Base-by-base conservation (phyloP, 2,329 filamentous ascomycete genomes). In the Fusarium chlamydosporum region DNA sequence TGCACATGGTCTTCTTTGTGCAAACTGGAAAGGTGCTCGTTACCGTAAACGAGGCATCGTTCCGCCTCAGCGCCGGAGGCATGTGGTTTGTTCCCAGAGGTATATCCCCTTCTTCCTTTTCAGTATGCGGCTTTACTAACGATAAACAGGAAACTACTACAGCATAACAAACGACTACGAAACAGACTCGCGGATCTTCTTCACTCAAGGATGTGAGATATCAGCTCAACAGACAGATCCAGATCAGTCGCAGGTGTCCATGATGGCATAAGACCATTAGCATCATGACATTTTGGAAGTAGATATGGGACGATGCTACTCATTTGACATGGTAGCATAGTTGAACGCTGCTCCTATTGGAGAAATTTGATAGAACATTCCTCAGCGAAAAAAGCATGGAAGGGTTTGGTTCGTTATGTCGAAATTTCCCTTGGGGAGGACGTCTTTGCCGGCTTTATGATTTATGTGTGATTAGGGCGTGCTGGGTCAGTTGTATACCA, bases 1-100 rank as follows among this genome's bases (percentile, higher is more conserved):
- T 97, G 93, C 94, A 97, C 76, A 96, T 99, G 91, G 90, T 92
- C 2, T 98, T 98, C 79, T 97, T 97, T 73, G 91, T 99, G 31
- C 91, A 93, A 72, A 86, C 88, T 43, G 96, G 96, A 23, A 89
- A 91, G 68, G 93, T 97, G 20, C 84, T 89, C 69, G 94, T 97
- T 20, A 91, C 89, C 29, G 87, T 97, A 47, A 89, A 91, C 69
- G 88, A 92, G 68, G 91, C 87, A 26, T 83, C 85, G 65, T 98
- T 99, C 77, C 89, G 91, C 58, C 94, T 97, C 68, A 89, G 90
- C 37, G 93, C 92, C 72, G 94, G 95, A 40, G 95, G 95, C 54
- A 91, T 94, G 79, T 98, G 93, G 86, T 94, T 97, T 79, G 94
- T 99, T 65, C 96, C 96, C 26, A 88, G 95, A 88, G 95, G 95